Conservation (phyloP, 2,329 filamentous ascomycete genomes). For the Mariannaea elegans region DNA sequence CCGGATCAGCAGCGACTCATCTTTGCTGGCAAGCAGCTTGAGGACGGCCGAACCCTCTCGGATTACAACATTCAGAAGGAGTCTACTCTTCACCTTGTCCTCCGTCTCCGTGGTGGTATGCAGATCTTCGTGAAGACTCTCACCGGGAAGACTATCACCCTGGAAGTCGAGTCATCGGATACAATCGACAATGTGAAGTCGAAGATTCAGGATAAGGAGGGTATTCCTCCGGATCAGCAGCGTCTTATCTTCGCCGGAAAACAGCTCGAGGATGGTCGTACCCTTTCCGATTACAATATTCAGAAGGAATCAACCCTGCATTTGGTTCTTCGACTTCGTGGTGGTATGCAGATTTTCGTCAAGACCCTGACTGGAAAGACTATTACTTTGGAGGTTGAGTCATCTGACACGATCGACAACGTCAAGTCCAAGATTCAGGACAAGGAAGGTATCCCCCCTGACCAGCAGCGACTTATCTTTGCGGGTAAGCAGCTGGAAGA, state of each 20-base stretch:
- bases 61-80: constrained; percentile 99
- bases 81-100: constrained; percentile 83
- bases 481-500: constrained; percentile 97
- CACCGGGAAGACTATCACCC: constrained; percentile 92
- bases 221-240: constrained; percentile 94
- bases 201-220: constrained; percentile 94
- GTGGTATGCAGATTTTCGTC: constrained; percentile 81
- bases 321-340: constrained; percentile 81
- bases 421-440: constrained; percentile 98
- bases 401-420: constrained; percentile 92
- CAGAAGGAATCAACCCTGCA: constrained; percentile 90
- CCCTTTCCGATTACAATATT: constrained; percentile 94
- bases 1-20: constrained; percentile 96
- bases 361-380: constrained; percentile 94
- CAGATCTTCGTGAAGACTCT: constrained; percentile 89
- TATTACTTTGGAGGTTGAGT: constrained; percentile 91
- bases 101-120: constrained; percentile 90
- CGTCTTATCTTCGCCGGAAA: constrained; percentile 94
- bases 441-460: constrained; percentile 96
- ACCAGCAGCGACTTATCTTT: constrained; percentile 96
- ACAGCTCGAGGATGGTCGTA: constrained; percentile 92
- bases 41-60: constrained; percentile 88
- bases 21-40: constrained; percentile 94
- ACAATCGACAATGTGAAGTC: constrained; percentile 95
- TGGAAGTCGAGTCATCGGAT: constrained; percentile 88